Evolutionary conservation across 768 basidiomycete genomes (phyloP).

Genomic region (Termitomyces sp.): DNA sequence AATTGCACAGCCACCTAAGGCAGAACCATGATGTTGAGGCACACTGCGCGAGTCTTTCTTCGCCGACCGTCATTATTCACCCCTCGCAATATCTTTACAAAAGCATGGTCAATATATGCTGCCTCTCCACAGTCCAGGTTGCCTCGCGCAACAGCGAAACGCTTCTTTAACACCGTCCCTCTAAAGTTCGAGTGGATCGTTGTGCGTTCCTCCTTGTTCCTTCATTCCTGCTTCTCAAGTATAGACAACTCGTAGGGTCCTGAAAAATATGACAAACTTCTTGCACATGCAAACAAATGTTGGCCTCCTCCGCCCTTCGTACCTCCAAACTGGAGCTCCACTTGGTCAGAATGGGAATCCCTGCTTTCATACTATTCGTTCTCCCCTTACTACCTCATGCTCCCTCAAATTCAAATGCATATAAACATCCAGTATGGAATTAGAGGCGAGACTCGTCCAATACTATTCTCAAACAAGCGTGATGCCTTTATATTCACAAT

Average conservation of each 20-base stretch:
- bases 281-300: slow-evolving; percentile 15
- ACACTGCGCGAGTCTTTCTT: neutral
- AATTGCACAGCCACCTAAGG: slow-evolving; percentile 4
- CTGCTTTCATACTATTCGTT: slow-evolving; percentile 27
- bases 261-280: slow-evolving; percentile 5
- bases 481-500: slow-evolving; percentile 19
- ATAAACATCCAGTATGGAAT: slow-evolving; percentile 25
- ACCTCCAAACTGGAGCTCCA: slow-evolving; percentile 24
- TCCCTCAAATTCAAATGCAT: slow-evolving; percentile 30
- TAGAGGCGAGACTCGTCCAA: slow-evolving; percentile 24
- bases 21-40: slow-evolving; percentile 3
- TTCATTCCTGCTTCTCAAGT: neutral
- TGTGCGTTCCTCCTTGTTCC: slow-evolving; percentile 1
- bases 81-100: neutral
- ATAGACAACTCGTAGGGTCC: neutral
- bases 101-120: neutral
- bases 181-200: neutral
- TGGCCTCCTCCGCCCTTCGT: slow-evolving; percentile 20
- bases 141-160: neutral
- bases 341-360: slow-evolving; percentile 22
- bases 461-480: slow-evolving; percentile 21
- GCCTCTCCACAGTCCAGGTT: neutral
- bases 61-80: neutral
- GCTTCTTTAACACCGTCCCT: neutral
- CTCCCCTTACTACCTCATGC: slow-evolving; percentile 28